Evolutionary conservation across 306 rosid species (phyloP).

Genomic region (Quercus alba): DNA sequence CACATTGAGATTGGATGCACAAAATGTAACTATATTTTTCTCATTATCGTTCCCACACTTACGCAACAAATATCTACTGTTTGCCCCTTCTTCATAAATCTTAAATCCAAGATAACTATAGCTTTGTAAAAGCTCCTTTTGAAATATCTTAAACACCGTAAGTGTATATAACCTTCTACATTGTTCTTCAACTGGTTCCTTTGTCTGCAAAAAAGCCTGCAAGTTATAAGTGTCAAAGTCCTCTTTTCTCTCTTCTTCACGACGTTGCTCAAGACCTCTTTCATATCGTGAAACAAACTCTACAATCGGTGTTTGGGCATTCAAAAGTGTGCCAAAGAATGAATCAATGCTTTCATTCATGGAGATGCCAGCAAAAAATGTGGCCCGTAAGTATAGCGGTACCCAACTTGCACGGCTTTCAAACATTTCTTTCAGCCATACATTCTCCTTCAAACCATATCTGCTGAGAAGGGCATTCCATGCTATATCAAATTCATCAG

Average conservation of each 20-base stretch:
- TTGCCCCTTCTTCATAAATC: conserved; percentile 60
- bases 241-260: conserved; percentile 84
- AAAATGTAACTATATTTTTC: conserved; percentile 63
- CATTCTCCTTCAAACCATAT: conserved; percentile 70
- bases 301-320: conserved; percentile 64
- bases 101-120: conserved; percentile 86
- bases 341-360: conserved; percentile 63
- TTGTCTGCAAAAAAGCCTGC: conserved; percentile 84
- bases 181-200: conserved; percentile 89
- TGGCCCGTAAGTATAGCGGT: conserved; percentile 64
- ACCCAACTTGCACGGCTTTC: conserved; percentile 85
- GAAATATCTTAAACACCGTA: conserved; percentile 71
- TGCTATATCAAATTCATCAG: conserved; percentile 67
- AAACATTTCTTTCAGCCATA: conserved; percentile 85
- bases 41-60: conserved; percentile 72
- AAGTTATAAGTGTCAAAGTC: conserved; percentile 73
- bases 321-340: conserved; percentile 69
- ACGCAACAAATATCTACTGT: conserved; percentile 78
- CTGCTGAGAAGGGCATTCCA: conserved; percentile 70
- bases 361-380: conserved; percentile 87
- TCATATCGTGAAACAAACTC: conserved; percentile 84
- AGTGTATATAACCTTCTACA: conserved; percentile 85
- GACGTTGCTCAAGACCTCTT: conserved; percentile 78
- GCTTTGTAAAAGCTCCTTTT: conserved; percentile 88
- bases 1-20: conserved; percentile 49